Evolutionary conservation across 2,329 filamentous ascomycete species (phyloP).

Genomic region (Fusarium equiseti): DNA sequence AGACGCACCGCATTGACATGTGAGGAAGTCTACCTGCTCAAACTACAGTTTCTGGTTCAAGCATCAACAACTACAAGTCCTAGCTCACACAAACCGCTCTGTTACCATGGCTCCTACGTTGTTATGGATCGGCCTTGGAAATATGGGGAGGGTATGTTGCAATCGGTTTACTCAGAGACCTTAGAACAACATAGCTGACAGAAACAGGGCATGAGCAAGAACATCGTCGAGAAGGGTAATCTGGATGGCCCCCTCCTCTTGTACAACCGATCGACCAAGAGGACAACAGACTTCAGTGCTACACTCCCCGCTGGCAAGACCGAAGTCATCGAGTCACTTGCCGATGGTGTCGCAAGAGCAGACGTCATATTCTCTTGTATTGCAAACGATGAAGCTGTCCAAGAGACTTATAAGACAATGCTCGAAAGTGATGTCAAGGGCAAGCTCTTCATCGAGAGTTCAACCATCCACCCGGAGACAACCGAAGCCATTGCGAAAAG

Average conservation of each 20-base stretch:
- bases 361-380: conserved; percentile 88
- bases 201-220: conserved; percentile 82
- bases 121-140: conserved; percentile 86
- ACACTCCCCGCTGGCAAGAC: conserved; percentile 72
- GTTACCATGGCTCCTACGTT: conserved; percentile 68
- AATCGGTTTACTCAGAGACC: background rate
- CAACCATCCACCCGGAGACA: conserved; percentile 87
- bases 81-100: background rate
- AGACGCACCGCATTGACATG: background rate
- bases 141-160: conserved; percentile 81
- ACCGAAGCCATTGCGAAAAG: conserved; percentile 73
- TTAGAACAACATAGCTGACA: background rate
- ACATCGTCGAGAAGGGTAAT: conserved; percentile 81
- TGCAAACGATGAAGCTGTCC: conserved; percentile 80
- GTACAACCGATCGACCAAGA: conserved; percentile 81
- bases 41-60: background rate
- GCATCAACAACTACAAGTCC: background rate
- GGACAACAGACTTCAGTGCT: conserved; percentile 72
- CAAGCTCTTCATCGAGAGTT: conserved; percentile 89
- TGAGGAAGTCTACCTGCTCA: background rate
- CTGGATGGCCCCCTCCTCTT: conserved; percentile 79
- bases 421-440: conserved; percentile 67
- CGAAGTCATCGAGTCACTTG: conserved; percentile 71
- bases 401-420: conserved; percentile 69
- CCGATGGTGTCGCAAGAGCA: conserved; percentile 73